phyloP scores from a whole-genome alignment of 2,329 filamentous ascomycete species.

The Bipolaris bicolor region DNA sequence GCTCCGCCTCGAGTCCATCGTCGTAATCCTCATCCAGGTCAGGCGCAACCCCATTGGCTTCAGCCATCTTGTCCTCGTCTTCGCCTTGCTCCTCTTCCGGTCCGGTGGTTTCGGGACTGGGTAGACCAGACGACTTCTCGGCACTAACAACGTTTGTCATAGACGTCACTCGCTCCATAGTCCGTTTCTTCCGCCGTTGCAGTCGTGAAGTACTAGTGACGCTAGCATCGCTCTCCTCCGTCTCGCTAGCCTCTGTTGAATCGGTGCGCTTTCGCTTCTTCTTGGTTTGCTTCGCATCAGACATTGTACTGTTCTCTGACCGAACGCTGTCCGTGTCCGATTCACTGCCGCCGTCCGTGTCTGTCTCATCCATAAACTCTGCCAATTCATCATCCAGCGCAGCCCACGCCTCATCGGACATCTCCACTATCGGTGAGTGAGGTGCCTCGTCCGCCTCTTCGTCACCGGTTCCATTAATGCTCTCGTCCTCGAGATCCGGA shows the following conservation, averaged over 20 bases:
- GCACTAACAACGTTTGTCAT: constrained; percentile 52
- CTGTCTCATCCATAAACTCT: constrained; percentile 68
- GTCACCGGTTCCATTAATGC: constrained; percentile 49
- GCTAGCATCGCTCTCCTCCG: constrained; percentile 51
- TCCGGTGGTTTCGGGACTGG: constrained; percentile 49
- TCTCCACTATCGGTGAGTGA: constrained; percentile 34
- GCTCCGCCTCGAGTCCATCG: constrained; percentile 53
- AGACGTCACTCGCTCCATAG: constrained; percentile 55
- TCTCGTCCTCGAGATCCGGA: constrained; percentile 53
- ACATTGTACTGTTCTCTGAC: constrained; percentile 38
- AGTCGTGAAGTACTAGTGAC: constrained; percentile 48
- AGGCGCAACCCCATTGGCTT: constrained; percentile 35
- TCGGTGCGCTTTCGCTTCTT: constrained; percentile 48
- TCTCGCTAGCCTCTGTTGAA: constrained; percentile 45
- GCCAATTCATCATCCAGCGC: constrained; percentile 72
- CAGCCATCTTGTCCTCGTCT: constrained; percentile 52
- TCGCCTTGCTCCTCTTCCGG: constrained; percentile 50
- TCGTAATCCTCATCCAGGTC: constrained; percentile 61
- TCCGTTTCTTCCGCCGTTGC: constrained; percentile 57
- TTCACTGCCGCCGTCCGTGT: constrained; percentile 41
- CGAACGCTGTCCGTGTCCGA: constrained; percentile 44
- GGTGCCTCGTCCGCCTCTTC: constrained; percentile 41
- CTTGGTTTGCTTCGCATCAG: constrained; percentile 31
- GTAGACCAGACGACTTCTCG: constrained; percentile 50
- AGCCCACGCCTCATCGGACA: constrained; percentile 49